A percentile compares a stretch with the other conserved stretches of the same genome.
Evolutionary conservation across 164 flowering plant genomes (phyloP).

Genomic region (Chloranthus sessilifolius): DNA sequence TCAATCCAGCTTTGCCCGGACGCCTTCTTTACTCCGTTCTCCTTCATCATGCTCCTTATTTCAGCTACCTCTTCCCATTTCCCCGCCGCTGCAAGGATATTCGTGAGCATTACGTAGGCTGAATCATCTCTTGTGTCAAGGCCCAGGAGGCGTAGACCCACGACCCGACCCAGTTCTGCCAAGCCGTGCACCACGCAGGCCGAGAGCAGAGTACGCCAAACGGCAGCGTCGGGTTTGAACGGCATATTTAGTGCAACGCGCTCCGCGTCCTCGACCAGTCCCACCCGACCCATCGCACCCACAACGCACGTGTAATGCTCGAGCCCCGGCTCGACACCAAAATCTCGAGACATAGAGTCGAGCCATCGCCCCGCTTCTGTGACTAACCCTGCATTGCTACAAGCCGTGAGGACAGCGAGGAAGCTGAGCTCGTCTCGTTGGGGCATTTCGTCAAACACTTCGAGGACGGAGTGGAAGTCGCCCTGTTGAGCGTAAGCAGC

Average conservation of each 20-base stretch:
- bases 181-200: conserved; percentile 33
- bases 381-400: conserved; percentile 45
- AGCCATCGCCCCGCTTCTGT: conserved; percentile 41
- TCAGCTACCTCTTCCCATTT: conserved; percentile 50
- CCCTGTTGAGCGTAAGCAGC: conserved; percentile 72
- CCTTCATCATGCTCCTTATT: conserved; percentile 57
- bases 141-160: conserved; percentile 34
- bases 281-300: conserved; percentile 53
- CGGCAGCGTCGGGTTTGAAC: conserved; percentile 54
- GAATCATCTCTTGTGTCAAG: conserved; percentile 50
- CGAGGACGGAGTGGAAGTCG: conserved; percentile 28
- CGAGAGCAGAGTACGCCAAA: conserved; percentile 57
- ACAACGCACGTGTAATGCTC: conserved; percentile 75
- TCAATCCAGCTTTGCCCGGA: conserved; percentile 74
- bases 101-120: conserved; percentile 58
- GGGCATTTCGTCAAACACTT: conserved; percentile 39
- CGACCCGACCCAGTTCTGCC: conserved; percentile 30
- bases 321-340: conserved; percentile 43
- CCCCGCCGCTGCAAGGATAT: conserved; percentile 37
- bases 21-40: conserved; percentile 40
- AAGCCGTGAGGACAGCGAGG: conserved; percentile 46
- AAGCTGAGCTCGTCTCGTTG: conserved; percentile 50
- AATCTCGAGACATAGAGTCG: conserved; percentile 34
- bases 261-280: conserved; percentile 53
- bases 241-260: conserved; percentile 54